These are phyloP conservation scores for Malus fusca DNA, from an alignment of 306 rosid species.

Conservation along the genomic window DNA sequence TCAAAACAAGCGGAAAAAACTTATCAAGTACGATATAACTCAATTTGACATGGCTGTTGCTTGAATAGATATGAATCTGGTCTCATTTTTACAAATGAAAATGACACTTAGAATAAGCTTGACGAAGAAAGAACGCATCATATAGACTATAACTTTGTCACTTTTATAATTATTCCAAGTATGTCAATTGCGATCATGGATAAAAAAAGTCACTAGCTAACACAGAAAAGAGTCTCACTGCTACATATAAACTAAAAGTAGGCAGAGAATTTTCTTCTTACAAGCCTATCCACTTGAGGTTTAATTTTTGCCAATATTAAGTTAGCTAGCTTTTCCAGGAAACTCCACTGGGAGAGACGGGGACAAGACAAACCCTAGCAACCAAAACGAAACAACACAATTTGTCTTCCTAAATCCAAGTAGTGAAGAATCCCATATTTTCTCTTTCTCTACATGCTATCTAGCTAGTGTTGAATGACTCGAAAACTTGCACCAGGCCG, in stretches of 20 bases:
- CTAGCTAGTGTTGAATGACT: constrained; percentile 14
- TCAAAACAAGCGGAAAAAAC: background rate
- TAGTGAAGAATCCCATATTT: constrained; percentile 22
- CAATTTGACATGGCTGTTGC: background rate
- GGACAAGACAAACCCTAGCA: background rate
- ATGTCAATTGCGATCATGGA: background rate
- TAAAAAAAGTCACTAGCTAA: background rate
- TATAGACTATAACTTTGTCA: background rate
- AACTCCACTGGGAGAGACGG: background rate
- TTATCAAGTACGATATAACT: background rate
- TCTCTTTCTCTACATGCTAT: background rate
- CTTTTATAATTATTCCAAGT: background rate
- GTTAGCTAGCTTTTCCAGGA: background rate
- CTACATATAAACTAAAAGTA: background rate
- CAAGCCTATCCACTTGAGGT: background rate
- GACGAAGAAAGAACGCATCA: background rate
- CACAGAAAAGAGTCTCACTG: background rate
- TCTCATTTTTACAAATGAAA: background rate
- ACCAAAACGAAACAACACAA: background rate
- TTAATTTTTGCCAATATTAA: background rate
- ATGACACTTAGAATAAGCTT: background rate
- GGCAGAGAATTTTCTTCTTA: background rate
- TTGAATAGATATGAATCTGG: background rate
- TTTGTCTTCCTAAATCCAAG: background rate
- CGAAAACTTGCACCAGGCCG: background rate